A percentile compares a stretch with the other conserved stretches of the same genome.
Evolutionary conservation across 2,329 filamentous ascomycete species (phyloP).

Genomic region (Macrophomina tecta): DNA sequence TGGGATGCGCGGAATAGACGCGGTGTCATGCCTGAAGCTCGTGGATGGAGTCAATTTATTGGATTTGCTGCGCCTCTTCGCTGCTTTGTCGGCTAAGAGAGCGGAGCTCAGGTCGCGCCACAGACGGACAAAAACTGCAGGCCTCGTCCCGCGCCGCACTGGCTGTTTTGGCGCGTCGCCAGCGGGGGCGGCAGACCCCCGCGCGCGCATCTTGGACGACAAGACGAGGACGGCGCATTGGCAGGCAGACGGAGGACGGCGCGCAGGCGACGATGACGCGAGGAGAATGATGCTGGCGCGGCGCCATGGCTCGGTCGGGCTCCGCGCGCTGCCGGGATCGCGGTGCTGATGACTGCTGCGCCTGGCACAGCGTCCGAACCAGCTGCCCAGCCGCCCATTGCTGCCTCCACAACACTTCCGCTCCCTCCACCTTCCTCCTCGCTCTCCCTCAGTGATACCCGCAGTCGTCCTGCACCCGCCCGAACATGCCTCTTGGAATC

Average conservation of each 20-base stretch:
- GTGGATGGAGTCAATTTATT: not conserved
- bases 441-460: constrained; percentile 18
- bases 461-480: constrained; percentile 8
- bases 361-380: constrained; percentile 13
- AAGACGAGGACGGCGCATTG: not conserved
- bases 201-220: not conserved
- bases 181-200: not conserved
- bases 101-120: constrained; percentile 6
- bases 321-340: constrained; percentile 23
- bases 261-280: not conserved
- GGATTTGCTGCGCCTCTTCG: not conserved
- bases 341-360: constrained; percentile 25
- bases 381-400: constrained; percentile 18
- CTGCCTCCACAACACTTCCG: constrained; percentile 15
- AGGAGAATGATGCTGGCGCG: not conserved
- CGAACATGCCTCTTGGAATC: constrained; percentile 46
- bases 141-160: constrained; percentile 7
- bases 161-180: constrained; percentile 15
- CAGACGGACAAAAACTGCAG: not conserved
- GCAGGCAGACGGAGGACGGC: not conserved
- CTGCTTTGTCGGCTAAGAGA: not conserved
- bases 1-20: not conserved
- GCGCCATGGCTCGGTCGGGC: constrained; percentile 15
- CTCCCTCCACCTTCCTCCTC: not conserved
- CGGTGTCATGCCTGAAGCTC: constrained; percentile 5